Conservation (phyloP, 495 filamentous ascomycete genomes). For the Aspergillus carlsbadensis region DNA sequence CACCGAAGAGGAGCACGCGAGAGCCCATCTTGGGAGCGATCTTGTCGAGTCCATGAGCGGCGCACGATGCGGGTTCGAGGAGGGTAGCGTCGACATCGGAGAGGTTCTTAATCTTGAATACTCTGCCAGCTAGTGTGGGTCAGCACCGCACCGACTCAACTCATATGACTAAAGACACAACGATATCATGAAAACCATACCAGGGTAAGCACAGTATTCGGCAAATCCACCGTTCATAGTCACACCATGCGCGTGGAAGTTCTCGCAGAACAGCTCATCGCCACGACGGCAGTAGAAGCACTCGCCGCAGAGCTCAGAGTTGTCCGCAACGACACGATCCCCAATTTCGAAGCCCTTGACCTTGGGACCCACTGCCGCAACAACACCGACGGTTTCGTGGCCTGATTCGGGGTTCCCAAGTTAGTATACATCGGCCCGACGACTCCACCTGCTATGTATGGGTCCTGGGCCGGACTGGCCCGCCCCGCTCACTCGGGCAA, state of each 20-base stretch:
- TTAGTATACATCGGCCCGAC: slow-evolving; percentile 2
- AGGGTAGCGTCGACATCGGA: slow-evolving; percentile 70
- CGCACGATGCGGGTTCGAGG: slow-evolving; percentile 70
- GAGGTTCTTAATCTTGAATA: slow-evolving; percentile 70
- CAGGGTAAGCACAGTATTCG: slow-evolving; percentile 58
- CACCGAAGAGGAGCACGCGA: slow-evolving; percentile 64
- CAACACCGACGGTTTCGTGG: slow-evolving; percentile 50
- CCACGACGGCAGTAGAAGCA: slow-evolving; percentile 76
- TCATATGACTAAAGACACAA: too few relatives aligned
- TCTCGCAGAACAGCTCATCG: slow-evolving; percentile 66
- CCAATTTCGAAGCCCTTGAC: slow-evolving; percentile 65
- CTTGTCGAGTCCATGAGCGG: slow-evolving; percentile 69
- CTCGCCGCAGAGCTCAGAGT: slow-evolving; percentile 63
- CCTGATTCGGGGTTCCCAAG: slow-evolving; percentile 16
- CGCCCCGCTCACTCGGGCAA: neutral
- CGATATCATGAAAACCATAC: slow-evolving; percentile 24
- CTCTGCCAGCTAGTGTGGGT: slow-evolving; percentile 55
- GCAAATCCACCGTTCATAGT: slow-evolving; percentile 68
- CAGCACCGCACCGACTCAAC: neutral
- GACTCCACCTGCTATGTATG: neutral
- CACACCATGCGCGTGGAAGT: slow-evolving; percentile 66
- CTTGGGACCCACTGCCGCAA: slow-evolving; percentile 53
- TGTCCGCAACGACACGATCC: slow-evolving; percentile 60
- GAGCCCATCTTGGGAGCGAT: slow-evolving; percentile 69
- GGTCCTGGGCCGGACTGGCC: neutral